Evolutionary conservation across 257 asterid genomes (phyloP).

Genomic region (Ajuga chamaepitys): DNA sequence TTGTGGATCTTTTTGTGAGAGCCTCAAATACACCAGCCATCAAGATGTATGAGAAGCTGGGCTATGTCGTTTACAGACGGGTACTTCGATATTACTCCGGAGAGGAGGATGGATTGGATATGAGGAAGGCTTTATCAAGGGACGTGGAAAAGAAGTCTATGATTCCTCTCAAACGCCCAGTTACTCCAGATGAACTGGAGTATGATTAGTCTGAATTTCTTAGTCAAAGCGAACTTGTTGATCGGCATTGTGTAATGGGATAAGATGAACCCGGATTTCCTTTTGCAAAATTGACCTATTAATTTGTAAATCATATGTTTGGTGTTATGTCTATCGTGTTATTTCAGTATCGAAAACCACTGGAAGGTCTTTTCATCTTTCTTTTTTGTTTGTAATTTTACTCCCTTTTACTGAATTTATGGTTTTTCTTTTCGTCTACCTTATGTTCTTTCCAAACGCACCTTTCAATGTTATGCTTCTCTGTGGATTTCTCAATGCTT

Average conservation of each 20-base stretch:
- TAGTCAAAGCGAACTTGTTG: not conserved
- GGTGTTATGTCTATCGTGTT: too few relatives aligned
- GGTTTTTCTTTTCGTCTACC: too few relatives aligned
- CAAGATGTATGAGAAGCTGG: constrained; percentile 99
- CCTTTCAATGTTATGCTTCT: too few relatives aligned
- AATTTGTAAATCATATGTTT: too few relatives aligned
- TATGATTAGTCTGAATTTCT: constrained; percentile 49
- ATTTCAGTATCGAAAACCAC: not conserved
- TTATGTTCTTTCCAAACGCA: too few relatives aligned
- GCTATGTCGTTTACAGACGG: constrained; percentile 77
- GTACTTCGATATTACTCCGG: constrained; percentile 94
- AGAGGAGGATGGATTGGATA: too few relatives aligned
- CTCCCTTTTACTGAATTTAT: too few relatives aligned
- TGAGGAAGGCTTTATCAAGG: constrained; percentile 93
- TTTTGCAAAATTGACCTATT: not conserved
- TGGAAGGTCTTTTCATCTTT: too few relatives aligned
- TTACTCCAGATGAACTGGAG: constrained; percentile 94
- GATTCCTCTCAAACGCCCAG: constrained; percentile 80
- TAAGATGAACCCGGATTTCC: not conserved
- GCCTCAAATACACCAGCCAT: constrained; percentile 96
- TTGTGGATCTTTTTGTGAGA: constrained; percentile 92
- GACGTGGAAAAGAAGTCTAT: constrained; percentile 85
- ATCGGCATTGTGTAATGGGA: not conserved
- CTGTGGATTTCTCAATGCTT: too few relatives aligned
- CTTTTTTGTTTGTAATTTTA: too few relatives aligned